These are phyloP conservation scores for Colletotrichum eleusines DNA, from an alignment of 2,329 filamentous ascomycete species.

Conservation along the genomic window DNA sequence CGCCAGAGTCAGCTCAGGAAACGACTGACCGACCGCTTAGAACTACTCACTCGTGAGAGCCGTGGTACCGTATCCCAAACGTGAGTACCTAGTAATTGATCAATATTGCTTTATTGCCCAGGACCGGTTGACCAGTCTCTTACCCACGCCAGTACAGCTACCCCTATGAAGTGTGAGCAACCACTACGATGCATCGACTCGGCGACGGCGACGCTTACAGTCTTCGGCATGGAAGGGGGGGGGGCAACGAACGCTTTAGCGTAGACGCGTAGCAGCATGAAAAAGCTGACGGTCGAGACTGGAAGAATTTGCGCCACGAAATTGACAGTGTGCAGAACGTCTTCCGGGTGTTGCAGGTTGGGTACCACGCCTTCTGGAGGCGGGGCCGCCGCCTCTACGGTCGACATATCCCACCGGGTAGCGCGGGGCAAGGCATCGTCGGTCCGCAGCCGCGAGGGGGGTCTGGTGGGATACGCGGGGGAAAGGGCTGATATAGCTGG, in stretches of 20 bases:
- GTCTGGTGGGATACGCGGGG: background rate
- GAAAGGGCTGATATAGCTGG: background rate
- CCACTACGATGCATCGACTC: background rate
- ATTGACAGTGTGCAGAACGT: conserved; percentile 47
- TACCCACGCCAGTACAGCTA: conserved; percentile 32
- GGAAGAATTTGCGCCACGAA: conserved; percentile 48
- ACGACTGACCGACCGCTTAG: fast-evolving
- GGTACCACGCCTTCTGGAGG: conserved; percentile 46
- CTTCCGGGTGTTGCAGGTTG: conserved; percentile 46
- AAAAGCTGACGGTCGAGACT: conserved; percentile 45
- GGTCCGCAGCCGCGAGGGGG: background rate
- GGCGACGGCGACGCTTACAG: conserved; percentile 42
- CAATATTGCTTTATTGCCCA: background rate
- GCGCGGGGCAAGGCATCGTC: background rate
- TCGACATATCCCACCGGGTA: conserved; percentile 26
- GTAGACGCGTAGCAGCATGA: conserved; percentile 46
- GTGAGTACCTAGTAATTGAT: conserved; percentile 45
- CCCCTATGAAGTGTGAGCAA: conserved; percentile 13
- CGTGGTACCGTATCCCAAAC: conserved; percentile 47
- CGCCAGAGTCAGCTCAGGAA: background rate
- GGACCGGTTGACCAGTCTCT: background rate
- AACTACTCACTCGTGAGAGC: conserved; percentile 44
- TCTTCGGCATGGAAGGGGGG: conserved; percentile 45
- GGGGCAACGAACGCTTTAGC: conserved; percentile 44
- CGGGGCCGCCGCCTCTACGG: conserved; percentile 37